Percentiles rank a stretch among this genome's conserved stretches.
Conservation (phyloP, 139 green algal species). For the Coelastrella sp. region DNA sequence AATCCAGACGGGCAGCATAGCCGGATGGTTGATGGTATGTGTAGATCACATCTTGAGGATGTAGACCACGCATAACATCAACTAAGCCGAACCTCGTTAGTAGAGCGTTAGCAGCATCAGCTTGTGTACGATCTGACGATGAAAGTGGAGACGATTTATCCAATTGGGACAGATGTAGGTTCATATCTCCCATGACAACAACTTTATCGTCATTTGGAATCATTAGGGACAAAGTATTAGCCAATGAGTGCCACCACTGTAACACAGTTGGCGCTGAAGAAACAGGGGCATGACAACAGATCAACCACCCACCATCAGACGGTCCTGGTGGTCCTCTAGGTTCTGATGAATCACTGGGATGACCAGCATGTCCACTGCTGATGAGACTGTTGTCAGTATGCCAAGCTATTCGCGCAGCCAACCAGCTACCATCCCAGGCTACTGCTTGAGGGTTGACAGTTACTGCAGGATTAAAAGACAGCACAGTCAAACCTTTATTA, state of each 20-base stretch:
- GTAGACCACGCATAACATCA: background rate
- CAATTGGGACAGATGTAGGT: background rate
- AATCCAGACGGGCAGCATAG: background rate
- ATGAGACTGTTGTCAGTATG: no score
- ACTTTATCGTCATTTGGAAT: background rate
- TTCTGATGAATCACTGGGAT: background rate
- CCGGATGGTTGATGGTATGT: background rate
- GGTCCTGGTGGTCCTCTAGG: background rate
- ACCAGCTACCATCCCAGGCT: background rate
- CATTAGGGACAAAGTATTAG: background rate
- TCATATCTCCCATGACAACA: background rate
- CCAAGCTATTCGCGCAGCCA: no score
- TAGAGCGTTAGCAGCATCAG: background rate
- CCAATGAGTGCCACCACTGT: background rate
- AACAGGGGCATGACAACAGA: background rate
- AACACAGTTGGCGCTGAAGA: background rate
- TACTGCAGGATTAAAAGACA: background rate
- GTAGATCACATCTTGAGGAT: background rate
- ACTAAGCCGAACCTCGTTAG: background rate
- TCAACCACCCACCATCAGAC: conserved; percentile 13
- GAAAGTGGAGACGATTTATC: background rate
- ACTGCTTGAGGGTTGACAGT: background rate
- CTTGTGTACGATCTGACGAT: background rate
- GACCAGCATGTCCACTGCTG: background rate
- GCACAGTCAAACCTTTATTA: background rate